Evolutionary conservation across 2,329 filamentous ascomycete species (phyloP).

Genomic region (Verticillium isaacii): DNA sequence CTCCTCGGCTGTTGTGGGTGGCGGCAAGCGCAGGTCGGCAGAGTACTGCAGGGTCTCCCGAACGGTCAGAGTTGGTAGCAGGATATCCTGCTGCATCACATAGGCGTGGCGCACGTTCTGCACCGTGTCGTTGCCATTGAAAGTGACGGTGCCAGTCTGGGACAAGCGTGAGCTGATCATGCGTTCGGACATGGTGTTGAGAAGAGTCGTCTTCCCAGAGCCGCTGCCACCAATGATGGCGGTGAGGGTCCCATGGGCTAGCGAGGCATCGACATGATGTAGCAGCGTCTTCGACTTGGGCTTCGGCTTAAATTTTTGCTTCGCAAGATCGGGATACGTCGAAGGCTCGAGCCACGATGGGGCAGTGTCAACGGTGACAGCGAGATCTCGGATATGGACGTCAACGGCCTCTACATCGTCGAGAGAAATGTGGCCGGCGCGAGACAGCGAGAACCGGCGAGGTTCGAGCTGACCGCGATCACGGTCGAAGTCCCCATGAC

Average conservation of each 20-base stretch:
- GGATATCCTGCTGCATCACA: constrained; percentile 72
- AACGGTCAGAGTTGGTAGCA: constrained; percentile 69
- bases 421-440: constrained; percentile 33
- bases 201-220: constrained; percentile 66
- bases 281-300: constrained; percentile 49
- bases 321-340: constrained; percentile 38
- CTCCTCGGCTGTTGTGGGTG: constrained; percentile 54
- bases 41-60: constrained; percentile 71
- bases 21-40: constrained; percentile 64
- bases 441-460: constrained; percentile 22
- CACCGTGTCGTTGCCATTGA: constrained; percentile 54
- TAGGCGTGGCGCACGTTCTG: constrained; percentile 58
- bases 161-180: constrained; percentile 51
- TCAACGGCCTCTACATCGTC: constrained; percentile 52
- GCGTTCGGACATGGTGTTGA: constrained; percentile 68
- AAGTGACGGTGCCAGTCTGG: constrained; percentile 51
- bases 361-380: constrained; percentile 53
- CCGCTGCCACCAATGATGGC: constrained; percentile 74
- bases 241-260: constrained; percentile 63
- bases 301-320: constrained; percentile 28
- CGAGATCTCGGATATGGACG: constrained; percentile 48
- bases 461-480: constrained; percentile 4
- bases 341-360: constrained; percentile 46
- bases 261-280: constrained; percentile 57
- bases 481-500: constrained; percentile 7